phyloP scores from a whole-genome alignment of 768 basidiomycete genomes.

The Amanita phalloides region DNA sequence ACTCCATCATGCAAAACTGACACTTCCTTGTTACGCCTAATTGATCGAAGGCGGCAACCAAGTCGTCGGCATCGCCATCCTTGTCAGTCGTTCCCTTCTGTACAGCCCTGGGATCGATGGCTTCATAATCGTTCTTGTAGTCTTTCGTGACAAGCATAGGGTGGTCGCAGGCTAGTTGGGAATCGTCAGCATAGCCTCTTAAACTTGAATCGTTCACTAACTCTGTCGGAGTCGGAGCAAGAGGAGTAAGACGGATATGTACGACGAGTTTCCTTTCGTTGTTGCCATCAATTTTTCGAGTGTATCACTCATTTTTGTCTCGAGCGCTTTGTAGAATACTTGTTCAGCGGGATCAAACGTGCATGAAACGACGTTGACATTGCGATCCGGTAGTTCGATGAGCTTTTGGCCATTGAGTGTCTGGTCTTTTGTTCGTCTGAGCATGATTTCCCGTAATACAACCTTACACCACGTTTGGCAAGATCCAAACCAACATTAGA shows the following conservation, averaged over 20 bases:
- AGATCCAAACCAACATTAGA: not conserved
- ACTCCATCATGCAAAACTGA: slow-evolving; percentile 68
- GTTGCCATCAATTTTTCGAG: slow-evolving; percentile 58
- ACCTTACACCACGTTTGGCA: slow-evolving; percentile 29
- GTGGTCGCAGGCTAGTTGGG: slow-evolving; percentile 72
- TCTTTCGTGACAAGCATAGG: slow-evolving; percentile 74
- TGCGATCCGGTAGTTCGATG: slow-evolving; percentile 69
- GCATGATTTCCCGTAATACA: slow-evolving; percentile 80
- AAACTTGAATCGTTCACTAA: slow-evolving; percentile 18
- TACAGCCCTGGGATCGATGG: slow-evolving; percentile 53
- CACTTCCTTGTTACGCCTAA: slow-evolving; percentile 67
- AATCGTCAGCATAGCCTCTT: not conserved
- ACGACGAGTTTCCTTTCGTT: slow-evolving; percentile 43
- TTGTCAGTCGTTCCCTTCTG: slow-evolving; percentile 38
- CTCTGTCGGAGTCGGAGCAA: slow-evolving; percentile 86
- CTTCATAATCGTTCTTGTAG: slow-evolving; percentile 64
- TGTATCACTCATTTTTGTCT: slow-evolving; percentile 51
- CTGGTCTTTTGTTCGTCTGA: slow-evolving; percentile 74
- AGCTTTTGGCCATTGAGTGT: slow-evolving; percentile 70
- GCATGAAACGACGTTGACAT: slow-evolving; percentile 63
- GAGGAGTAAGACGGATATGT: slow-evolving; percentile 61
- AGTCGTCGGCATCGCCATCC: slow-evolving; percentile 59
- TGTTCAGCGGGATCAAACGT: slow-evolving; percentile 68
- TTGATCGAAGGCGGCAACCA: slow-evolving; percentile 62
- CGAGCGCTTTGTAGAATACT: slow-evolving; percentile 68